Conservation (phyloP, 1,284 basidiomycete species). For the Tetrapyrgos nigripes region DNA sequence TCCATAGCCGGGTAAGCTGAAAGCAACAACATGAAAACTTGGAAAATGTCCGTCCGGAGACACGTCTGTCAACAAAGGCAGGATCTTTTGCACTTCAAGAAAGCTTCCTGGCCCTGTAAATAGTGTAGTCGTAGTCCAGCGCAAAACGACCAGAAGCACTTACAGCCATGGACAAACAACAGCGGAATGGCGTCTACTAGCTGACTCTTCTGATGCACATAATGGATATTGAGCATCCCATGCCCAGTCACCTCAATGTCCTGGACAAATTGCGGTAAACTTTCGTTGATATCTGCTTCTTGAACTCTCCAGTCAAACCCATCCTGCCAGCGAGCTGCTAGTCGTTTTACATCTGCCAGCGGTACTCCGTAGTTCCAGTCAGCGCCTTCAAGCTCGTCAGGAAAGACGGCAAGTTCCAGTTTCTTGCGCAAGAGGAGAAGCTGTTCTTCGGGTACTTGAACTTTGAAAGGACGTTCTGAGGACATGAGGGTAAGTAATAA, state of each 20-base stretch:
- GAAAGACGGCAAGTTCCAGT: conserved; percentile 47
- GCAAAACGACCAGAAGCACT: conserved; percentile 21
- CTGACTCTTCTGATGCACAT: conserved; percentile 52
- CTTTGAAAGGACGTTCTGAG: conserved; percentile 43
- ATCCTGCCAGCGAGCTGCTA: conserved; percentile 49
- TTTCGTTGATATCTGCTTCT: conserved; percentile 49
- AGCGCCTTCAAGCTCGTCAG: conserved; percentile 54
- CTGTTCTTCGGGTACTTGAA: conserved; percentile 45
- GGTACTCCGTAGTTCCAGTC: conserved; percentile 55
- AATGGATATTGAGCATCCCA: conserved; percentile 53
- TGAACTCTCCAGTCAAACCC: conserved; percentile 54
- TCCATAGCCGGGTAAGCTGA: conserved; percentile 59
- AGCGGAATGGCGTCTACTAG: conserved; percentile 51
- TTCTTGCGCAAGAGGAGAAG: conserved; percentile 43
- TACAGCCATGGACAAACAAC: conserved; percentile 61
- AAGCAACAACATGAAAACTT: conserved; percentile 62
- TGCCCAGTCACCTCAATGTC: conserved; percentile 49
- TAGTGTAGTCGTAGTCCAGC: background rate
- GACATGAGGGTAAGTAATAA: conserved; percentile 32
- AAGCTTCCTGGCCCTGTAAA: conserved; percentile 66
- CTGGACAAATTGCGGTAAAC: conserved; percentile 53
- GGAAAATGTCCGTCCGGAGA: conserved; percentile 51
- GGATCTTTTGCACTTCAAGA: conserved; percentile 57
- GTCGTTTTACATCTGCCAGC: conserved; percentile 48
- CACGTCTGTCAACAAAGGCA: conserved; percentile 51